Conservation (phyloP, 495 filamentous ascomycete species). For the Echria macrotheca region DNA sequence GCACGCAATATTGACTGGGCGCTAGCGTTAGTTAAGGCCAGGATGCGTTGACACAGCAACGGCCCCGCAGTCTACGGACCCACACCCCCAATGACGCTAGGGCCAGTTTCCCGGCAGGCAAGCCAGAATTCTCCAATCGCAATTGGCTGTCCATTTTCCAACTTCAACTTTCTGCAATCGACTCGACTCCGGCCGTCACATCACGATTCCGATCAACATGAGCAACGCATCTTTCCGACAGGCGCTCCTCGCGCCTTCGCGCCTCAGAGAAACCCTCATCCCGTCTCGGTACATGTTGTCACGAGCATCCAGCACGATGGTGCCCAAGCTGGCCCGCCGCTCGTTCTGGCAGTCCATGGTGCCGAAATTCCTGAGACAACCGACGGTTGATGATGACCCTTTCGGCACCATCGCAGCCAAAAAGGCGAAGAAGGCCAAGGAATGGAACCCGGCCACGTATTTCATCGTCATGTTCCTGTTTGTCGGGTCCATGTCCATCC, state of each 20-base stretch:
- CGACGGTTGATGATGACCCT: slow-evolving; percentile 4
- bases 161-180: too few relatives aligned
- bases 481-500: slow-evolving; percentile 90
- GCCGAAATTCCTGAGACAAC: slow-evolving; percentile 39
- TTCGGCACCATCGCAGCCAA: neutral
- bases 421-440: slow-evolving; percentile 49
- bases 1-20: slow-evolving; percentile 14
- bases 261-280: too few relatives aligned
- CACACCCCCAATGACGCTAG: neutral
- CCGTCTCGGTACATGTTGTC: too few relatives aligned
- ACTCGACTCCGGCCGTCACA: neutral
- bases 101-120: slow-evolving; percentile 3
- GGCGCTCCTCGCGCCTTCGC: slow-evolving; percentile 3
- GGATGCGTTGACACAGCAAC: slow-evolving; percentile 14
- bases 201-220: slow-evolving; percentile 8
- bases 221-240: slow-evolving; percentile 5
- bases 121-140: neutral
- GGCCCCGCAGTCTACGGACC: too few relatives aligned
- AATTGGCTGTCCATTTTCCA: slow-evolving; percentile 1
- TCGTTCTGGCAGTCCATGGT: slow-evolving; percentile 70
- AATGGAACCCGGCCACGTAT: slow-evolving; percentile 90
- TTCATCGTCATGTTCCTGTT: slow-evolving; percentile 87
- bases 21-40: slow-evolving; percentile 7
- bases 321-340: slow-evolving; percentile 55
- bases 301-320: slow-evolving; percentile 23